Percentiles rank a stretch among this genome's conserved stretches.
phyloP scores from a whole-genome alignment of 192 early-diverging fungal genomes.

The Linnemannia hyalina region DNA sequence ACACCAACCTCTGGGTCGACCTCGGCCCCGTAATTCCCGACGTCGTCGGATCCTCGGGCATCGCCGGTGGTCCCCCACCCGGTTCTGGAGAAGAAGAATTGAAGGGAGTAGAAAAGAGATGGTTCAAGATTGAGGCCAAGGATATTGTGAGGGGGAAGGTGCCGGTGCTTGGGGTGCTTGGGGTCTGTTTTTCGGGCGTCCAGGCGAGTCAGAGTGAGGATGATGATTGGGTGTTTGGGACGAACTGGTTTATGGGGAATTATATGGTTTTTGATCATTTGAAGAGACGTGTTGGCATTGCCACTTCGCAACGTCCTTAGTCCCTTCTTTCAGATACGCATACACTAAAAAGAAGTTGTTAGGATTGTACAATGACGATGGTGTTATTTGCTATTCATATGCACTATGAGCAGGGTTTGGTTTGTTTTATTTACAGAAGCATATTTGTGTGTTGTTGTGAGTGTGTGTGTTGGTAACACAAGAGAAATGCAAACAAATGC shows the following conservation, averaged over 20 bases:
- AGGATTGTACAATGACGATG: no score
- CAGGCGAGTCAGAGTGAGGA: conserved; percentile 35
- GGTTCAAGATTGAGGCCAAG: conserved; percentile 15
- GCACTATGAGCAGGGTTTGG: no score
- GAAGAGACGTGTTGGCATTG: conserved; percentile 27
- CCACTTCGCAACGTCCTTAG: not conserved
- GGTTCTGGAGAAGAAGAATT: not conserved
- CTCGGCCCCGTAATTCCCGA: not conserved
- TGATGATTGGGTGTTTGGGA: conserved; percentile 41
- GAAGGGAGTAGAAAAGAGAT: not conserved
- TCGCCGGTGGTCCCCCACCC: not conserved
- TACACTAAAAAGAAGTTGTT: no score
- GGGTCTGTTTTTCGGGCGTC: conserved; percentile 24
- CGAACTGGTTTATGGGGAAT: conserved; percentile 32
- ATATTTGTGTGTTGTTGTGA: no score
- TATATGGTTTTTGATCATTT: conserved; percentile 39
- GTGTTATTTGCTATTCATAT: no score
- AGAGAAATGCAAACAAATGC: not conserved
- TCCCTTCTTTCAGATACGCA: no score
- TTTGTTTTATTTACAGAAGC: no score
- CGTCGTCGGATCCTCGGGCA: not conserved
- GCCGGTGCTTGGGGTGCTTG: conserved; percentile 9
- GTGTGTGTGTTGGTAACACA: not conserved
- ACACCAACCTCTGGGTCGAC: conserved; percentile 25
- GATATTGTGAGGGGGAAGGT: conserved; percentile 32